Evolutionary conservation across 495 filamentous ascomycete genomes (phyloP).

Genomic region (Podospora pseudocomata): DNA sequence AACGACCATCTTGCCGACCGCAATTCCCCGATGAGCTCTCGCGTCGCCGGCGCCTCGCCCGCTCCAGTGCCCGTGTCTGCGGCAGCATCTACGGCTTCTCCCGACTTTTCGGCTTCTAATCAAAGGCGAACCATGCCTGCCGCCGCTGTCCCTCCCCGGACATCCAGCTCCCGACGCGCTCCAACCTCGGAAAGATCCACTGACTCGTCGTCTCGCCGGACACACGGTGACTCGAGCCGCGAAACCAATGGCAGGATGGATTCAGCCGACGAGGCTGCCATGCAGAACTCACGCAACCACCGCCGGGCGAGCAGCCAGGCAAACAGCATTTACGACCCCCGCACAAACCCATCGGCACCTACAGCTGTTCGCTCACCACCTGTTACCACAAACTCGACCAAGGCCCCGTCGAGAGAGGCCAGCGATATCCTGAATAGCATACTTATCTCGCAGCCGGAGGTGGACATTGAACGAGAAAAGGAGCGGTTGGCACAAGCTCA

Average conservation of each 20-base stretch:
- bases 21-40: conserved; percentile 49
- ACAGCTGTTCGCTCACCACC: conserved; percentile 42
- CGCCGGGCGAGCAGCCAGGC: conserved; percentile 44
- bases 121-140: conserved; percentile 35
- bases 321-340: conserved; percentile 47
- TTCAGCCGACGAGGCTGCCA: conserved; percentile 35
- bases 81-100: conserved; percentile 31
- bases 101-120: conserved; percentile 34
- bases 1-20: conserved; percentile 44
- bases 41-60: conserved; percentile 44
- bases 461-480: conserved; percentile 72
- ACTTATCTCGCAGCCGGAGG: conserved; percentile 71
- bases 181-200: conserved; percentile 41
- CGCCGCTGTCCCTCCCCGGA: conserved; percentile 60
- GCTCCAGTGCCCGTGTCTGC: conserved; percentile 46
- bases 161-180: conserved; percentile 48
- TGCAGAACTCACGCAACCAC: conserved; percentile 49
- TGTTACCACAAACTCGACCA: conserved; percentile 32
- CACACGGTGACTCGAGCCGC: conserved; percentile 37
- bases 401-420: conserved; percentile 56
- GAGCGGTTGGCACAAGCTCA: conserved; percentile 65
- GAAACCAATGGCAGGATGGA: conserved; percentile 31
- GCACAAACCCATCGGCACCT: conserved; percentile 40
- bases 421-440: conserved; percentile 75
- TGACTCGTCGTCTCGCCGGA: conserved; percentile 38